These are phyloP conservation scores for Cantharellus anzutake DNA, from an alignment of 768 basidiomycete species.

Conservation along the genomic window DNA sequence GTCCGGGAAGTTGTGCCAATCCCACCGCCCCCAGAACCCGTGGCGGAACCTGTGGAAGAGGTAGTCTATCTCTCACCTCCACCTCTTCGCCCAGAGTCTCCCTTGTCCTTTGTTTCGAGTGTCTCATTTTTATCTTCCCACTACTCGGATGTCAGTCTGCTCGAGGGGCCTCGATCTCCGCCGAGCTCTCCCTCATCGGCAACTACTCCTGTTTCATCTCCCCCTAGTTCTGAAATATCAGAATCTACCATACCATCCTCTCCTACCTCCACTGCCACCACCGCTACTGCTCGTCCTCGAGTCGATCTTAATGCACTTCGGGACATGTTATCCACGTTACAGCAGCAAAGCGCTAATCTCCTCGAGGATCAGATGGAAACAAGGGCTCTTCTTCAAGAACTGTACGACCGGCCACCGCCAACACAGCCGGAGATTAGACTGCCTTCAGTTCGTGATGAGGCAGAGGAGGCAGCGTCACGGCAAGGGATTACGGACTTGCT, in stretches of 20 bases:
- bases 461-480: background rate
- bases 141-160: slow-evolving; percentile 51
- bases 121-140: slow-evolving; percentile 37
- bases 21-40: slow-evolving; percentile 5
- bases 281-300: slow-evolving; percentile 8
- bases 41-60: slow-evolving; percentile 9
- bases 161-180: slow-evolving; percentile 6
- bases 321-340: slow-evolving; percentile 35
- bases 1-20: background rate
- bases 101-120: slow-evolving; percentile 17
- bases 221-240: slow-evolving; percentile 16
- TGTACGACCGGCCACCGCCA: slow-evolving; percentile 30
- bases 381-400: slow-evolving; percentile 40
- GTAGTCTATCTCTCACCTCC: slow-evolving; percentile 22
- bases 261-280: slow-evolving; percentile 20
- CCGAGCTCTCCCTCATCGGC: slow-evolving; percentile 12
- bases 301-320: slow-evolving; percentile 23
- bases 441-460: background rate
- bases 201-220: slow-evolving; percentile 15
- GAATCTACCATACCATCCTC: slow-evolving; percentile 20
- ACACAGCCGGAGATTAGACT: slow-evolving; percentile 4
- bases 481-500: background rate
- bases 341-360: slow-evolving; percentile 38
- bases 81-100: slow-evolving; percentile 22
- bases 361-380: slow-evolving; percentile 42